Evolutionary conservation across 106 monocot species (phyloP).

Genomic region (Xerophyta viscosa): DNA sequence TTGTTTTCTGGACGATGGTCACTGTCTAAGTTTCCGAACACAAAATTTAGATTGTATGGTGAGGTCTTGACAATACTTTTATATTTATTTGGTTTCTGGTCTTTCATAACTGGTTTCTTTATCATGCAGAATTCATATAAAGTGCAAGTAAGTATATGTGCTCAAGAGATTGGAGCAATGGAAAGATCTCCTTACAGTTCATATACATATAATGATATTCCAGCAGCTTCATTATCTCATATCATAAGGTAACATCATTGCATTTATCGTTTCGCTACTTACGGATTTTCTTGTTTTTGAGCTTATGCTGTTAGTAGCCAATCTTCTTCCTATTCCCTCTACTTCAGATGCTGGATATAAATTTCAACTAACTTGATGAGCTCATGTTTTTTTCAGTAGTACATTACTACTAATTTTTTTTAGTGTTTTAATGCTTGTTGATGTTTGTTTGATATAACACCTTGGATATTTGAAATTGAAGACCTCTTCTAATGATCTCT

Average conservation of each 20-base stretch:
- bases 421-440: no score
- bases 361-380: no score
- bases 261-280: no score
- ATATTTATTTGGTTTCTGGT: not conserved
- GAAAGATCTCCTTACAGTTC: constrained; percentile 83
- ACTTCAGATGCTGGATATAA: no score
- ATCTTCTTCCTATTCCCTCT: no score
- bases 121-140: constrained; percentile 45
- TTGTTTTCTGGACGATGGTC: constrained; percentile 51
- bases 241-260: constrained; percentile 57
- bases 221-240: constrained; percentile 62
- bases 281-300: no score
- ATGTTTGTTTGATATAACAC: no score
- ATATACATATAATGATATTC: constrained; percentile 74
- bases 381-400: no score
- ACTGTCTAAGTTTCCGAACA: constrained; percentile 40
- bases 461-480: no score
- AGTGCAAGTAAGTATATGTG: constrained; percentile 68
- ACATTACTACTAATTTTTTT: no score
- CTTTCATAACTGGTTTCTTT: not conserved
- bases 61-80: constrained; percentile 11
- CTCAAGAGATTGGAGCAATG: constrained; percentile 77
- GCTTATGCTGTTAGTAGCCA: no score
- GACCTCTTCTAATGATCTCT: no score
- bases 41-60: constrained; percentile 45